A percentile compares a stretch with the other conserved stretches of the same genome.
Evolutionary conservation across 2,329 filamentous ascomycete species (phyloP).

Genomic region (Xylaria arbuscula): DNA sequence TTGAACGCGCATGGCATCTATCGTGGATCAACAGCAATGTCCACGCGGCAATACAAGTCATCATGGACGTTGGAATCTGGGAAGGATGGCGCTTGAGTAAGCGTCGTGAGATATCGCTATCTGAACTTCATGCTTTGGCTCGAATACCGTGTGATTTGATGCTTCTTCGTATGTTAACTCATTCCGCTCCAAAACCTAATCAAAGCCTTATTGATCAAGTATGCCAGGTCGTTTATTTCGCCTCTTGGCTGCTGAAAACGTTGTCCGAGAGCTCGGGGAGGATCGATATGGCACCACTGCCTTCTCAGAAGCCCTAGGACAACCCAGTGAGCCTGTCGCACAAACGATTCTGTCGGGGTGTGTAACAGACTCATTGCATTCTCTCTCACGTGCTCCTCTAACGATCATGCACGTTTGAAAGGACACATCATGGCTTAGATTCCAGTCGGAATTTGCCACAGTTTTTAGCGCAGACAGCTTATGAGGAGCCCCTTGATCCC

Average conservation of each 20-base stretch:
- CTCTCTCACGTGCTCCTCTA: not conserved
- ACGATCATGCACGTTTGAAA: slow-evolving; percentile 19
- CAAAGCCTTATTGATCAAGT: not conserved
- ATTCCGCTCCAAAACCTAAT: not conserved
- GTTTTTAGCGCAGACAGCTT: slow-evolving; percentile 50
- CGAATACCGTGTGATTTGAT: slow-evolving; percentile 26
- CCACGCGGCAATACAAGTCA: slow-evolving; percentile 21
- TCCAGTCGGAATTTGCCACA: slow-evolving; percentile 49
- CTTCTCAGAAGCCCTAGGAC: slow-evolving; percentile 31
- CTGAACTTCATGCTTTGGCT: slow-evolving; percentile 26
- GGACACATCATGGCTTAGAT: slow-evolving; percentile 48
- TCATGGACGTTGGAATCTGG: slow-evolving; percentile 31
- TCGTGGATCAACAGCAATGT: slow-evolving; percentile 31
- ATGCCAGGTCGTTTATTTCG: slow-evolving; percentile 35
- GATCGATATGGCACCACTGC: slow-evolving; percentile 30
- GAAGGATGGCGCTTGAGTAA: slow-evolving; percentile 25
- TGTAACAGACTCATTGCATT: not conserved
- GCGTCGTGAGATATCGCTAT: slow-evolving; percentile 20
- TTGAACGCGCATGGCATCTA: slow-evolving; percentile 31
- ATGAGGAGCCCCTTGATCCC: slow-evolving; percentile 49
- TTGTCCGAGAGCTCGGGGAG: slow-evolving; percentile 31
- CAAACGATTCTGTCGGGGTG: slow-evolving; percentile 33
- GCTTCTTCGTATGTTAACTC: slow-evolving; percentile 25
- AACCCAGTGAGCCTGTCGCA: slow-evolving; percentile 21
- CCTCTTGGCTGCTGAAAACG: slow-evolving; percentile 26